phyloP scores from a whole-genome alignment of 768 basidiomycete species.

The Lactifluus echinatus region DNA sequence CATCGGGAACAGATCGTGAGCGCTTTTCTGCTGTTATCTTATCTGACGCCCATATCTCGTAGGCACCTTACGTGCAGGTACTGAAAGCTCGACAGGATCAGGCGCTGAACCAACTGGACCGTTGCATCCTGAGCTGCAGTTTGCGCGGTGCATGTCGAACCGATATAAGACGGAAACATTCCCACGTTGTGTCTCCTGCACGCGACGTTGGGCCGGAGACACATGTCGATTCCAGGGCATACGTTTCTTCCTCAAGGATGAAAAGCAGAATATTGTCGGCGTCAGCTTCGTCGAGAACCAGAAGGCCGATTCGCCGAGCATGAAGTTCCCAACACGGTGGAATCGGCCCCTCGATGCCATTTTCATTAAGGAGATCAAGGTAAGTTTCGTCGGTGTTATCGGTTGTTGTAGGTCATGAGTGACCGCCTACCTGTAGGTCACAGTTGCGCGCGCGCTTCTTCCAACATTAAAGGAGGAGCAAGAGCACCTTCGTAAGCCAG shows the following conservation, averaged over 20 bases:
- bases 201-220: conserved; percentile 80
- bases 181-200: conserved; percentile 77
- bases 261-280: conserved; percentile 48
- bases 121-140: conserved; percentile 60
- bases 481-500: conserved; percentile 44
- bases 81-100: conserved; percentile 24
- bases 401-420: not conserved
- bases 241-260: conserved; percentile 63
- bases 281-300: conserved; percentile 63
- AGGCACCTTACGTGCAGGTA: conserved; percentile 27
- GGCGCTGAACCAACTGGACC: conserved; percentile 26
- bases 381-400: conserved; percentile 24
- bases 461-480: conserved; percentile 59
- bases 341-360: conserved; percentile 44
- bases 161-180: conserved; percentile 64
- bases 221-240: conserved; percentile 85
- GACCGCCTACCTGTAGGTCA: conserved; percentile 35
- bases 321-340: conserved; percentile 62
- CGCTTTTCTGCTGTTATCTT: not conserved
- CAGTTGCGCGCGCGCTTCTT: conserved; percentile 59
- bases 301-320: conserved; percentile 45
- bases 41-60: conserved; percentile 2
- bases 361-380: conserved; percentile 57
- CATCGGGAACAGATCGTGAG: conserved; percentile 9
- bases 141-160: conserved; percentile 78